Evolutionary conservation across 2,329 filamentous ascomycete genomes (phyloP), one percentile per base, ranked within the genome.

Genomic region (Pseudogymnoascus sp.): DNA sequence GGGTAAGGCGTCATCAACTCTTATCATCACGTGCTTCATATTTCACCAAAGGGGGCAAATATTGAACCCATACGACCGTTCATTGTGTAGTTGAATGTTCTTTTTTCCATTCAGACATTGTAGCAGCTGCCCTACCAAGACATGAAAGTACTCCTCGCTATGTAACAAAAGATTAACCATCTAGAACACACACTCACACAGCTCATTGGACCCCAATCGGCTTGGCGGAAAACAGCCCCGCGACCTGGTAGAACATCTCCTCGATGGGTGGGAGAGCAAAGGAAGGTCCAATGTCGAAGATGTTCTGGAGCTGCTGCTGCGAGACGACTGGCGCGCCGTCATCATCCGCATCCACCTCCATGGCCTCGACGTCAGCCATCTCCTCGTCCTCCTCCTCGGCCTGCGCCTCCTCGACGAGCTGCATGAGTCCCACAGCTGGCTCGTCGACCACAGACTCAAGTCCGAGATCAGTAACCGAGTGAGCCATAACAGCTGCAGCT

Each of bases 171-270:
- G 6, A 7, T n/a, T 14, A 43, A 6, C 28, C 22, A 25, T 25
- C 16, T 60, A 60, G 38, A 32, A 28, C 34, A 30, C 58, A 60
- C 34, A 60, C 35, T 54, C 35, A 20, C 14, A 16, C 6, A 9
- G 16, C 38, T 32, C 16, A 32, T 16, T 39, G 58, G 2, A 32
- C 59, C 37, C 39, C 43, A 61, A 58, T 38, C 25, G 82, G 79
- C 71, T 83, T 86, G 63, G 81, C 76, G 1, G 82, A 80, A 70
- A 88, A 84, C 64, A 90, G 70, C 4, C 77, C 82, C 11, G 87
- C 81, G 38, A 93, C 85, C 72, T 85, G 83, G 72, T 87, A 85
- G 70, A 92, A 91, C 75, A 90, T 81, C 64, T 91, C 88, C 72
- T 88, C 84, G 20, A 92, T 82, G 9, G 87, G 83, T 20, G 87